Evolutionary conservation across 2,329 filamentous ascomycete genomes (phyloP).

Genomic region (Fusarium hostae): DNA sequence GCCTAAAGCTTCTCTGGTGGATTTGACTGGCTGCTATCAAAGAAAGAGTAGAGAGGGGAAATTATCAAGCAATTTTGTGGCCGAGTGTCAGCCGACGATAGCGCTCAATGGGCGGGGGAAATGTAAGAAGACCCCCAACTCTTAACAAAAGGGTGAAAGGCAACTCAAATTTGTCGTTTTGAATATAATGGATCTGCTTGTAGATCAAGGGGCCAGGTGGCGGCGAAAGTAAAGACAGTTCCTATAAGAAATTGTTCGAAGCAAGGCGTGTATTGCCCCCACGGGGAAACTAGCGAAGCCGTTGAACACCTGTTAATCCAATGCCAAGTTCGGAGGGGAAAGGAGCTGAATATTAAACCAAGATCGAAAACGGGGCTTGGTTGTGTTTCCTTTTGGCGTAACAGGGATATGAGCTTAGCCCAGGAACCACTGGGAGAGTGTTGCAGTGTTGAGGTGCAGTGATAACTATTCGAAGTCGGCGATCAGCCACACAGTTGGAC

Average conservation of each 20-base stretch:
- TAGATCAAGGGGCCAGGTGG: background rate
- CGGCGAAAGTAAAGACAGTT: constrained; percentile 27
- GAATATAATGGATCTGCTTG: background rate
- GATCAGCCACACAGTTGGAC: constrained; percentile 26
- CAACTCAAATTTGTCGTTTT: background rate
- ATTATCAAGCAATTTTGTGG: constrained; percentile 31
- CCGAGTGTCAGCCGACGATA: constrained; percentile 24
- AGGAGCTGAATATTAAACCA: constrained; percentile 16
- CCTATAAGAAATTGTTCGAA: constrained; percentile 9
- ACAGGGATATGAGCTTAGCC: constrained; percentile 34
- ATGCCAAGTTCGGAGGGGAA: constrained; percentile 16
- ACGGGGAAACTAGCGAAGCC: constrained; percentile 8
- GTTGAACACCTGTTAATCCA: constrained; percentile 15
- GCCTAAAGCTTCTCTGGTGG: constrained; percentile 15
- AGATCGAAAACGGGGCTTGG: constrained; percentile 15
- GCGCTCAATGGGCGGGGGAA: constrained; percentile 21
- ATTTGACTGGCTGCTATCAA: constrained; percentile 20
- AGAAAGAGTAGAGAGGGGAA: constrained; percentile 15
- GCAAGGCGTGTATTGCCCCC: constrained; percentile 12
- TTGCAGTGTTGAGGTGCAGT: constrained; percentile 21
- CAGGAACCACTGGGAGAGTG: constrained; percentile 19
- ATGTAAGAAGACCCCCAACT: background rate
- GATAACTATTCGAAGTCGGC: constrained; percentile 14
- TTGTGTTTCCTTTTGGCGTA: constrained; percentile 34
- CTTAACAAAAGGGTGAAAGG: background rate